phyloP scores from a whole-genome alignment of 73 alveolate species.

The Paramecium tetraurelia region DNA sequence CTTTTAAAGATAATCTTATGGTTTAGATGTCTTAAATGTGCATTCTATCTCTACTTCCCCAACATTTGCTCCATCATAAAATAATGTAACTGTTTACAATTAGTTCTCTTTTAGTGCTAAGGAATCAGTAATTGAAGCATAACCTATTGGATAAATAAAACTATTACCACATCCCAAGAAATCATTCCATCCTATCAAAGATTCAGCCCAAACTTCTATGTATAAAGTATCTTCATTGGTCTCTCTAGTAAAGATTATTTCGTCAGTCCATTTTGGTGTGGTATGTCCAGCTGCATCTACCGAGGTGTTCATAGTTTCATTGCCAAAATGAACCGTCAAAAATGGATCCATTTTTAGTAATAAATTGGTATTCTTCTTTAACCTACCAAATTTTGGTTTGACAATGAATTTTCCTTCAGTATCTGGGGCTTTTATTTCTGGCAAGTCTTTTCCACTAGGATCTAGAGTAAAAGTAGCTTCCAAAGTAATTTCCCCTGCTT shows the following conservation, averaged over 20 bases:
- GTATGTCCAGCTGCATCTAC: conserved; percentile 2
- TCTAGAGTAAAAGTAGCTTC: conserved; percentile 37
- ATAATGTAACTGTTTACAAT: not conserved
- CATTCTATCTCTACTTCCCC: conserved; percentile 22
- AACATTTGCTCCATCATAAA: not conserved
- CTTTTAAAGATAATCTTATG: not conserved
- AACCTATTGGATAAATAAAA: not conserved
- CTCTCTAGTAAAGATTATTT: not conserved
- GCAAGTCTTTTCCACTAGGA: not conserved
- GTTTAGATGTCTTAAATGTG: conserved; percentile 38
- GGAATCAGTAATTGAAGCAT: conserved; percentile 5
- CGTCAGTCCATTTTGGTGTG: conserved; percentile 30
- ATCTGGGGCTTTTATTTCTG: conserved; percentile 46
- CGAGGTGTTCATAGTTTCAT: conserved; percentile 41
- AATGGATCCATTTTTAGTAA: conserved; percentile 29
- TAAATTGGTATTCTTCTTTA: not conserved
- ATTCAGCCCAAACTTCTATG: conserved; percentile 27
- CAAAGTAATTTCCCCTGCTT: conserved; percentile 13
- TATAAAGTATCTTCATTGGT: conserved; percentile 11
- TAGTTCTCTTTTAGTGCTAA: not conserved
- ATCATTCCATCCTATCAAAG: conserved; percentile 37
- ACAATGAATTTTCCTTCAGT: conserved; percentile 40
- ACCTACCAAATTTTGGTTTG: conserved; percentile 46
- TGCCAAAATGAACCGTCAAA: not conserved
- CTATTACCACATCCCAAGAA: conserved; percentile 37